A percentile compares a stretch with the other conserved stretches of the same genome.
Evolutionary conservation across 1,139 yeast species (phyloP).

Genomic region (Hemisphaericaspora xylanilytica): DNA sequence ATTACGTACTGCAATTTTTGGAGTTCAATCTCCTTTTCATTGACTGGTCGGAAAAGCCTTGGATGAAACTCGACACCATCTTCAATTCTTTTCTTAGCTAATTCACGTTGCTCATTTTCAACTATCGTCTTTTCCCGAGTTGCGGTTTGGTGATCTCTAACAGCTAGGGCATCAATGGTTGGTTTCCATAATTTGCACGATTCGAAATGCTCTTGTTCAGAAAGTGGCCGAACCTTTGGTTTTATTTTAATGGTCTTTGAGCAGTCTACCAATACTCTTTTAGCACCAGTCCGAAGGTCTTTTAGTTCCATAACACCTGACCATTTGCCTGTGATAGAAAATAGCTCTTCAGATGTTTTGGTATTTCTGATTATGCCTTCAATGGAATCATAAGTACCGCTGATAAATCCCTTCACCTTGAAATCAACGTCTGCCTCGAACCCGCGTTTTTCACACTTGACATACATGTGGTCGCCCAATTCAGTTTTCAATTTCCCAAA

Average conservation of each 20-base stretch:
- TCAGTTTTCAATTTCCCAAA: constrained; percentile 89
- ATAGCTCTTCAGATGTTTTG: constrained; percentile 54
- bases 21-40: constrained; percentile 16
- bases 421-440: constrained; percentile 83
- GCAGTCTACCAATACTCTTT: constrained; percentile 64
- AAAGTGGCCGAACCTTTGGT: constrained; percentile 75
- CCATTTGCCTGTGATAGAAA: constrained; percentile 86
- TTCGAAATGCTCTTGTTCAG: constrained; percentile 78
- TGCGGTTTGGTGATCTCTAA: constrained; percentile 75
- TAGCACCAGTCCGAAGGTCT: constrained; percentile 47
- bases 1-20: constrained; percentile 55
- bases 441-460: constrained; percentile 61
- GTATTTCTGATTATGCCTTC: constrained; percentile 65
- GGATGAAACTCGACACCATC: constrained; percentile 83
- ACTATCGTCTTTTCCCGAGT: constrained; percentile 84
- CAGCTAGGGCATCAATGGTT: constrained; percentile 73
- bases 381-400: constrained; percentile 89
- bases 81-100: constrained; percentile 70
- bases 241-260: constrained; percentile 44
- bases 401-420: constrained; percentile 89
- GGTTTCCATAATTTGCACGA: constrained; percentile 81
- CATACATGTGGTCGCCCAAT: constrained; percentile 83
- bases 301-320: constrained; percentile 78
- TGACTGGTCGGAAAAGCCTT: constrained; percentile 54
- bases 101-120: constrained; percentile 76